Conservation (phyloP, 805 yeast species). For the Candida alai region DNA sequence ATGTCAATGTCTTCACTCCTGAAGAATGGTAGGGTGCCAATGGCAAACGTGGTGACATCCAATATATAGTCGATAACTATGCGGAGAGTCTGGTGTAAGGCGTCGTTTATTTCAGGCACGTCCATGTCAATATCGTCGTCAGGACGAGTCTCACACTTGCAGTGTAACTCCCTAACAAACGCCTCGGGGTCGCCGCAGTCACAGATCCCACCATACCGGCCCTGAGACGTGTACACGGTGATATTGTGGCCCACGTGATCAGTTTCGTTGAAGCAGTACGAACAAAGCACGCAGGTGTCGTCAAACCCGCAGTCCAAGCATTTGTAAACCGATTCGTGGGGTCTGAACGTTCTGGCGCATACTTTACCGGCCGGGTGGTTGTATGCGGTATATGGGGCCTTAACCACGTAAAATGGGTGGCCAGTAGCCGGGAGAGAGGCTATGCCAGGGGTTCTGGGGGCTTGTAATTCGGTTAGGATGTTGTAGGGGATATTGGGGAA, state of each 20-base stretch:
- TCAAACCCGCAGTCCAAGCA: slow-evolving; percentile 77
- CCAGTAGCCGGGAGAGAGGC: slow-evolving; percentile 1
- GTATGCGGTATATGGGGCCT: slow-evolving; percentile 14
- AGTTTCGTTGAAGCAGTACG: slow-evolving; percentile 62
- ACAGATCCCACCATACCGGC: slow-evolving; percentile 55
- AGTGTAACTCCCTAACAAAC: slow-evolving; percentile 50
- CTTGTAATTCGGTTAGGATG: slow-evolving; percentile 14
- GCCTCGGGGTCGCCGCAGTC: slow-evolving; percentile 74
- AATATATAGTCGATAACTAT: slow-evolving; percentile 40
- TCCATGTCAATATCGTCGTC: slow-evolving; percentile 6
- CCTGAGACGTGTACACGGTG: slow-evolving; percentile 45
- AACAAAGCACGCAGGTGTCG: slow-evolving; percentile 74
- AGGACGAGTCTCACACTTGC: slow-evolving; percentile 34
- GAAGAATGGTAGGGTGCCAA: slow-evolving; percentile 39
- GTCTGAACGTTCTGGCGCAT: slow-evolving; percentile 61
- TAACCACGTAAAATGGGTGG: slow-evolving; percentile 13
- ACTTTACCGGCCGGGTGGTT: slow-evolving; percentile 56
- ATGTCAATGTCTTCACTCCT: slow-evolving; percentile 27
- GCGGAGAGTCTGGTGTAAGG: slow-evolving; percentile 26
- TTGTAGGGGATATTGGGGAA: slow-evolving; percentile 28
- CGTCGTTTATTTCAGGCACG: slow-evolving; percentile 13
- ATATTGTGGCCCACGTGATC: slow-evolving; percentile 71
- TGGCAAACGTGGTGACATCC: slow-evolving; percentile 37
- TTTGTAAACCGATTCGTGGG: slow-evolving; percentile 65
- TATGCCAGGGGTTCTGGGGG: slow-evolving; percentile 5